These are phyloP conservation scores for Penicillium silybi DNA, from an alignment of 495 filamentous ascomycete genomes.

Conservation along the genomic window DNA sequence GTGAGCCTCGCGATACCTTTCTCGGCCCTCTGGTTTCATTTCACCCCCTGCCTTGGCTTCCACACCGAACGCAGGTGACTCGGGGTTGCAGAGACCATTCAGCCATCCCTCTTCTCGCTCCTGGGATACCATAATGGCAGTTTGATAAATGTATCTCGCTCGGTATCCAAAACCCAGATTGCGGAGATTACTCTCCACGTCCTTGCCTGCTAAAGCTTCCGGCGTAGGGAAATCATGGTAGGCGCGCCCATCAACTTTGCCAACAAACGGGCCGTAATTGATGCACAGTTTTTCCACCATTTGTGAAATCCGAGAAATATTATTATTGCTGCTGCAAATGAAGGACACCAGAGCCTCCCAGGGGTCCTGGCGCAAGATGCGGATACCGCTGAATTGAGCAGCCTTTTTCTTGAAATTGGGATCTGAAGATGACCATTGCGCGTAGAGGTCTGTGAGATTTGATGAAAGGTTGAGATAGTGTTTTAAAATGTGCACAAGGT, in stretches of 20 bases:
- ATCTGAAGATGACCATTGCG: slow-evolving; percentile 82
- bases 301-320: slow-evolving; percentile 88
- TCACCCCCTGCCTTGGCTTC: slow-evolving; percentile 42
- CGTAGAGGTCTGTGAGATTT: slow-evolving; percentile 71
- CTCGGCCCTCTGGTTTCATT: slow-evolving; percentile 54
- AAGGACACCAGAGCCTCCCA: slow-evolving; percentile 95
- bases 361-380: slow-evolving; percentile 91
- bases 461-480: slow-evolving; percentile 80
- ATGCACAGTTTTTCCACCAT: slow-evolving; percentile 93
- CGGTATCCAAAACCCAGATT: slow-evolving; percentile 91
- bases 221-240: slow-evolving; percentile 89
- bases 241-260: slow-evolving; percentile 59
- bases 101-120: slow-evolving; percentile 73
- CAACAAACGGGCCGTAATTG: slow-evolving; percentile 77
- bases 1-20: slow-evolving; percentile 78
- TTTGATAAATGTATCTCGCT: slow-evolving; percentile 84
- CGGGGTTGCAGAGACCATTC: slow-evolving; percentile 68
- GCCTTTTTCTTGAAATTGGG: slow-evolving; percentile 87
- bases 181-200: slow-evolving; percentile 73
- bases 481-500: slow-evolving; percentile 62
- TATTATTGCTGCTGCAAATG: slow-evolving; percentile 99
- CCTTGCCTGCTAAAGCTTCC: slow-evolving; percentile 59
- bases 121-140: slow-evolving; percentile 68
- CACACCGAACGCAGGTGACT: slow-evolving; percentile 56
- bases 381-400: slow-evolving; percentile 81